Percentiles rank a stretch among this genome's conserved stretches.
Conservation (phyloP, 108 stramenopile genomes). For the Cyclotella distinguenda region DNA sequence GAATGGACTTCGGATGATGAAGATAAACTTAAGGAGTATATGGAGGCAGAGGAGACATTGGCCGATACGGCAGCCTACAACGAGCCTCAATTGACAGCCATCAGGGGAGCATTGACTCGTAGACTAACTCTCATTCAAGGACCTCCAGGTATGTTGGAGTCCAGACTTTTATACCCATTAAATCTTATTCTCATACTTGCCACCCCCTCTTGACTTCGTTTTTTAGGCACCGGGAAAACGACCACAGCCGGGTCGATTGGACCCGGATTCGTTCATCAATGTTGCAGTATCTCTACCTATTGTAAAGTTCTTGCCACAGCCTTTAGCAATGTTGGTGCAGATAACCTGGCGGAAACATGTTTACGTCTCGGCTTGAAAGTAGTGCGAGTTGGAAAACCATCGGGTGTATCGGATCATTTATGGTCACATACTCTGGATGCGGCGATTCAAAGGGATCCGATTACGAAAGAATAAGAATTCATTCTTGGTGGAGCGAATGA, state of each 20-base stretch:
- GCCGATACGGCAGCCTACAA: constrained; percentile 68
- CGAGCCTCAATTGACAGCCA: constrained; percentile 76
- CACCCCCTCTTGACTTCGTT: neutral
- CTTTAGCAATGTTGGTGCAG: constrained; percentile 86
- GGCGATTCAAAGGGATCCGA: constrained; percentile 69
- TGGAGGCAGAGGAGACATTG: too few species aligned
- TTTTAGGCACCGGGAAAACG: constrained; percentile 67
- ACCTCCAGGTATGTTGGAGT: constrained; percentile 62
- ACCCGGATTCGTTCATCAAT: constrained; percentile 86
- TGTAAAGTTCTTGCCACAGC: constrained; percentile 86
- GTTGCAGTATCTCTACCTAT: constrained; percentile 59
- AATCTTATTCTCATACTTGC: neutral
- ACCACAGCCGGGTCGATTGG: constrained; percentile 75
- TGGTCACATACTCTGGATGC: constrained; percentile 82
- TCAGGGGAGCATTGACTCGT: constrained; percentile 76
- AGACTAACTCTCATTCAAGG: constrained; percentile 83
- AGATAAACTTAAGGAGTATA: too few species aligned
- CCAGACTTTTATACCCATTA: neutral
- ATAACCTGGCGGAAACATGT: constrained; percentile 78
- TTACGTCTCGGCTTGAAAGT: constrained; percentile 73
- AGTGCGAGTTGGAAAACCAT: constrained; percentile 84
- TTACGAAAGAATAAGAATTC: constrained; percentile 48
- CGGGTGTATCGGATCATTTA: constrained; percentile 68
- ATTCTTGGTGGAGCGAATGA: constrained; percentile 51
- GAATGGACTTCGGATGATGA: too few species aligned